Evolutionary conservation across 2,329 filamentous ascomycete genomes (phyloP).

Genomic region (Fusarium phyllophilum): DNA sequence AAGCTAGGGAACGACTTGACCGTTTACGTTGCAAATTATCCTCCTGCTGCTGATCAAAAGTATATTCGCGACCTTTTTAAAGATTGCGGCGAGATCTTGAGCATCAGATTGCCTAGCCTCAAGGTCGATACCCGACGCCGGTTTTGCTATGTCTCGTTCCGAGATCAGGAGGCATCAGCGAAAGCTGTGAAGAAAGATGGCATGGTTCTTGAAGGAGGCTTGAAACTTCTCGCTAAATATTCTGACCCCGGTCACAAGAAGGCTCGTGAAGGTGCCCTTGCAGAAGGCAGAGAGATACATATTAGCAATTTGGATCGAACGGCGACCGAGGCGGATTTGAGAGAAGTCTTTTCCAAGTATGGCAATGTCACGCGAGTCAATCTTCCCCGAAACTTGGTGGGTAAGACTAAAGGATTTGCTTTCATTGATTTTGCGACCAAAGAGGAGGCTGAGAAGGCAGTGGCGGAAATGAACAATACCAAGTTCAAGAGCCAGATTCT

Average conservation of each 20-base stretch:
- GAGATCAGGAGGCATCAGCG: conserved; percentile 72
- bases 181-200: conserved; percentile 80
- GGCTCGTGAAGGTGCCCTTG: conserved; percentile 78
- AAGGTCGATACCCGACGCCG: conserved; percentile 89
- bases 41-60: conserved; percentile 76
- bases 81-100: conserved; percentile 82
- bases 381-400: conserved; percentile 73
- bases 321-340: conserved; percentile 74
- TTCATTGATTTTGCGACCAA: conserved; percentile 82
- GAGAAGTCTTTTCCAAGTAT: conserved; percentile 76
- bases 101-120: conserved; percentile 88
- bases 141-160: conserved; percentile 97
- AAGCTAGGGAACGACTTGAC: conserved; percentile 80
- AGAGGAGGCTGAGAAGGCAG: conserved; percentile 73
- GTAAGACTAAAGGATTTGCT: conserved; percentile 78
- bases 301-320: conserved; percentile 74
- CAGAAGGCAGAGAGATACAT: conserved; percentile 89
- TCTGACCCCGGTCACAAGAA: conserved; percentile 86
- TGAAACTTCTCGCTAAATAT: conserved; percentile 79
- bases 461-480: conserved; percentile 74
- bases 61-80: conserved; percentile 76
- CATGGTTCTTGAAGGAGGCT: conserved; percentile 72
- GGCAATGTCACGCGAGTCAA: conserved; percentile 79
- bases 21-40: conserved; percentile 91
- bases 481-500: conserved; percentile 75